Percentiles rank a stretch among this genome's conserved stretches.
These are phyloP conservation scores for Cryptosporidium sp. DNA, from an alignment of 169 alveolate species.

Conservation along the genomic window DNA sequence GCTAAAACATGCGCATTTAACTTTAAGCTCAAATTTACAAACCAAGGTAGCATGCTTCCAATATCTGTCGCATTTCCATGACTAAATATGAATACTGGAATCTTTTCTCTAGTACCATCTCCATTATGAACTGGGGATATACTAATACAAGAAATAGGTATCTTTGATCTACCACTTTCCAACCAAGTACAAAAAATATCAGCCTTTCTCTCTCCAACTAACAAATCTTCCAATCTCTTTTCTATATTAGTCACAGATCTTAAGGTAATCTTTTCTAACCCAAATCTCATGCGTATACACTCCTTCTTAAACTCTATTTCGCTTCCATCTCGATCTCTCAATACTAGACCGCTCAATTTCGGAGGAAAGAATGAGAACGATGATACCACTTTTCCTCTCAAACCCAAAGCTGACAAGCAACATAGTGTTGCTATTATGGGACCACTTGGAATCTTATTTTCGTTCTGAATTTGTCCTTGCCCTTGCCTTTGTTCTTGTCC, in stretches of 20 bases:
- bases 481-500: neutral
- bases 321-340: constrained; percentile 25
- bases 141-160: constrained; percentile 56
- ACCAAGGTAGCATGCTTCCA: constrained; percentile 50
- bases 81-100: constrained; percentile 50
- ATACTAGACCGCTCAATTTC: constrained; percentile 35
- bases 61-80: constrained; percentile 71
- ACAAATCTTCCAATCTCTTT: constrained; percentile 37
- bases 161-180: constrained; percentile 67
- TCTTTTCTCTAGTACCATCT: neutral
- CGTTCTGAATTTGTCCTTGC: neutral
- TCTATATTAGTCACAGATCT: constrained; percentile 35
- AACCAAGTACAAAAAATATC: constrained; percentile 57
- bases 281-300: constrained; percentile 26
- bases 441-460: constrained; percentile 49
- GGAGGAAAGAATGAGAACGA: constrained; percentile 71
- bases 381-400: constrained; percentile 27
- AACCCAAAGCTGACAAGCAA: constrained; percentile 54
- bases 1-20: constrained; percentile 56
- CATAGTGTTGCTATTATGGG: constrained; percentile 61
- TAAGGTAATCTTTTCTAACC: constrained; percentile 27
- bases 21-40: constrained; percentile 38
- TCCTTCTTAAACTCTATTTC: constrained; percentile 24
- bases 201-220: constrained; percentile 37
- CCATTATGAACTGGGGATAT: constrained; percentile 24